Evolutionary conservation across 108 stramenopile genomes (phyloP).

Genomic region (Bacterosira constricta): DNA sequence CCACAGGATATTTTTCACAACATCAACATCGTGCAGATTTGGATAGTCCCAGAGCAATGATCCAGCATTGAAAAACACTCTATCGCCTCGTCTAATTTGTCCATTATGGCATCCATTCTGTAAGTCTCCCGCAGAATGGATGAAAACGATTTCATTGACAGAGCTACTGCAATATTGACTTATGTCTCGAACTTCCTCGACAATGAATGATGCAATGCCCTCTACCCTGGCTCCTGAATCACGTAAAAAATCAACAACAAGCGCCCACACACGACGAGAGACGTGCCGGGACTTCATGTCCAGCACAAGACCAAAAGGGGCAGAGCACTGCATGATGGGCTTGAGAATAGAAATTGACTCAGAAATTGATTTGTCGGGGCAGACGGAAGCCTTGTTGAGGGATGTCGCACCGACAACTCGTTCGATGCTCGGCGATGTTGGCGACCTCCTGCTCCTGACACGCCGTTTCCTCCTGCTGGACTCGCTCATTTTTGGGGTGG

Average conservation of each 20-base stretch:
- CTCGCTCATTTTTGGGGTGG: background rate
- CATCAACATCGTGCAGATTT: slow-evolving; percentile 35
- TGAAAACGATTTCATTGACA: slow-evolving; percentile 75
- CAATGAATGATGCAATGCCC: slow-evolving; percentile 75
- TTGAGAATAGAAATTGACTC: slow-evolving; percentile 65
- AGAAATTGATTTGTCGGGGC: slow-evolving; percentile 57
- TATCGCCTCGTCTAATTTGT: slow-evolving; percentile 63
- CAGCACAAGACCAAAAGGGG: slow-evolving; percentile 73
- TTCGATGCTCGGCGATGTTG: slow-evolving; percentile 5
- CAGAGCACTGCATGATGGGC: slow-evolving; percentile 53
- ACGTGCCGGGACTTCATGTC: slow-evolving; percentile 89
- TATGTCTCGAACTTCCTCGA: slow-evolving; percentile 78
- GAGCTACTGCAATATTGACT: slow-evolving; percentile 50
- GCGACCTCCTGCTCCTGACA: slow-evolving; percentile 14
- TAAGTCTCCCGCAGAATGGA: slow-evolving; percentile 84
- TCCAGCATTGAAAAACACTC: slow-evolving; percentile 89
- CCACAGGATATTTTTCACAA: slow-evolving; percentile 42
- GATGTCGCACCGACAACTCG: slow-evolving; percentile 24
- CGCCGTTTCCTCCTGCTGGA: background rate
- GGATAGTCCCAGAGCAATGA: slow-evolving; percentile 70
- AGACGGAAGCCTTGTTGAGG: slow-evolving; percentile 24
- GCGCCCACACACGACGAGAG: slow-evolving; percentile 70
- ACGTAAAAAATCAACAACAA: slow-evolving; percentile 70
- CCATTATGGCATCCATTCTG: slow-evolving; percentile 79
- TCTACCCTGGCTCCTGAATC: slow-evolving; percentile 72